These are phyloP conservation scores for Talaromyces ruber DNA, from an alignment of 495 filamentous ascomycete genomes.

Conservation along the genomic window DNA sequence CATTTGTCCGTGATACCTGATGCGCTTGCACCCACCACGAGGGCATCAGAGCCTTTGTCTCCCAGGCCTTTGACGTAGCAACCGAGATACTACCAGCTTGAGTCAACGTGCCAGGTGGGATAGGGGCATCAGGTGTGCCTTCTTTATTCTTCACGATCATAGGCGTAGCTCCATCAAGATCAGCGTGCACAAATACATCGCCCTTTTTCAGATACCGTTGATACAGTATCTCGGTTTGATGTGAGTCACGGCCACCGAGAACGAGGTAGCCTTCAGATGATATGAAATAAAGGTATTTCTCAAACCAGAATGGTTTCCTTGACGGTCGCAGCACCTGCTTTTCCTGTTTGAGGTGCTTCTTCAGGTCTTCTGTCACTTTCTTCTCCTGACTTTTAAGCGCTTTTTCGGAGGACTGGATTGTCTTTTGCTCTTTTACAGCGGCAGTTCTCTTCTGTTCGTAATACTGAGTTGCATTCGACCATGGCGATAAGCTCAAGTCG, in stretches of 20 bases:
- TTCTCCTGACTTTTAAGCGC: constrained; percentile 83
- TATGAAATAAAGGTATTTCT: constrained; percentile 92
- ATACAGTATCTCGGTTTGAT: constrained; percentile 90
- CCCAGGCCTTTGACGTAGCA: constrained; percentile 82
- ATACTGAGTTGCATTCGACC: constrained; percentile 84
- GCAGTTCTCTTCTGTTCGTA: constrained; percentile 81
- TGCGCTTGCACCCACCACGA: constrained; percentile 88
- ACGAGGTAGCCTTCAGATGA: constrained; percentile 94
- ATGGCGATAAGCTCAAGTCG: constrained; percentile 70
- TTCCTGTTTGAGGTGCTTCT: constrained; percentile 81
- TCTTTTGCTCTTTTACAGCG: constrained; percentile 79
- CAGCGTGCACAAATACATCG: constrained; percentile 87
- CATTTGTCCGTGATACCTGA: constrained; percentile 77
- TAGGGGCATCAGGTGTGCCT: constrained; percentile 65
- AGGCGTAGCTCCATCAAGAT: constrained; percentile 72
- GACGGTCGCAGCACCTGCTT: constrained; percentile 81
- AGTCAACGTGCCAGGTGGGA: constrained; percentile 81
- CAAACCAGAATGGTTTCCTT: constrained; percentile 82
- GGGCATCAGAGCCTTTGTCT: constrained; percentile 88
- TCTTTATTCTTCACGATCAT: constrained; percentile 82
- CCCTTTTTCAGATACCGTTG: constrained; percentile 75
- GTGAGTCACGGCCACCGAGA: constrained; percentile 72
- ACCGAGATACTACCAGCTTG: constrained; percentile 84
- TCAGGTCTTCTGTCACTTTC: constrained; percentile 79
- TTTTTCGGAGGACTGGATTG: constrained; percentile 68